These are phyloP conservation scores for Tirmania nivea DNA, from an alignment of 495 filamentous ascomycete species.

Conservation along the genomic window DNA sequence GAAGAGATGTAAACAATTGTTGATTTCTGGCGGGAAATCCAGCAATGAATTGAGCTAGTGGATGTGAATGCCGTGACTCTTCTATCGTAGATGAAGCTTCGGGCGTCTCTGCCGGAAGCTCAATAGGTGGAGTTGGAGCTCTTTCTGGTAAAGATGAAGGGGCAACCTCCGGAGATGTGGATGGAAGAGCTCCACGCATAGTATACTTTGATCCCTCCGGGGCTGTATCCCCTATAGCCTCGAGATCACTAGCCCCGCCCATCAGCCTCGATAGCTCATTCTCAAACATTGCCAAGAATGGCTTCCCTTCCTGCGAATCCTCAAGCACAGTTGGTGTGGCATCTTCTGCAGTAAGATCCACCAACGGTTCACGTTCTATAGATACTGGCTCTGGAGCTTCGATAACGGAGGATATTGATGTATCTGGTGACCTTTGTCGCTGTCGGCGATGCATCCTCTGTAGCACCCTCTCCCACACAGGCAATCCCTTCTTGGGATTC, in stretches of 20 bases:
- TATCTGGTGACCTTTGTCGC: constrained; percentile 9
- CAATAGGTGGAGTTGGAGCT: not conserved
- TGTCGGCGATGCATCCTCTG: not conserved
- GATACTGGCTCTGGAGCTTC: constrained; percentile 1
- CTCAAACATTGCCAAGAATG: not conserved
- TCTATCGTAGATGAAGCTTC: not conserved
- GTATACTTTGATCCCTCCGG: no score
- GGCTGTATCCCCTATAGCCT: no score
- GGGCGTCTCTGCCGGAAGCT: not conserved
- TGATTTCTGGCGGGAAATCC: not conserved
- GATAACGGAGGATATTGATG: constrained; percentile 2
- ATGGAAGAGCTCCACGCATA: no score
- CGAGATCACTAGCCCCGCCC: no score
- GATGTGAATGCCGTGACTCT: not conserved
- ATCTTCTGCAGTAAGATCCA: constrained; percentile 10
- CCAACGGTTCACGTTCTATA: constrained; percentile 6
- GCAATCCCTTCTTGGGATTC: constrained; percentile 7
- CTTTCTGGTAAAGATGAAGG: not conserved
- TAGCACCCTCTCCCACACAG: constrained; percentile 5
- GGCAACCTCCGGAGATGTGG: not conserved
- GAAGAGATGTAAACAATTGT: constrained; percentile 8
- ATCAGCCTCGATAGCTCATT: not conserved
- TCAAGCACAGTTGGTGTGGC: not conserved
- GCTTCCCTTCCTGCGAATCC: not conserved
- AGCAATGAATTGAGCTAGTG: not conserved